Base-by-base conservation (phyloP, 2,329 filamentous ascomycete species). In the Stagonosporopsis vannaccii region DNA sequence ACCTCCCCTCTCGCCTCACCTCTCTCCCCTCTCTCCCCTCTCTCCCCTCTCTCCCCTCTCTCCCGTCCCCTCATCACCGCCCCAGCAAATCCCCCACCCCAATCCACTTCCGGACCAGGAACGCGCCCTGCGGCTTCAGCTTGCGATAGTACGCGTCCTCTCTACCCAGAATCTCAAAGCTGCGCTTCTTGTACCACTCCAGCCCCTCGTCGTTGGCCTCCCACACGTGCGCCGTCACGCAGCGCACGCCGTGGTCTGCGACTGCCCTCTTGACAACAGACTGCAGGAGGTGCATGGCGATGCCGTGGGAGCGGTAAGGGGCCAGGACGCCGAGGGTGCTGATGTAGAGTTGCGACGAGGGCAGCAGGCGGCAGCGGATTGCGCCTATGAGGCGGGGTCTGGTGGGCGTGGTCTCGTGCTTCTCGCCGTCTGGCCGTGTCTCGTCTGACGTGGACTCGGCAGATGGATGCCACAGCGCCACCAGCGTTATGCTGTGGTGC, bases 151-250 rank as follows among this genome's bases (percentile, higher is more conserved):
- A 89, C 3, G 76, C 80, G 45, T 83, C 78, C 39, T 87, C 80
- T 47, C 80, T 74, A 2, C 77, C 78, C 17, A 81, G 75, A 36
- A 83, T 78, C 58, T 77, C 76, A 58, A 89, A 89, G 0, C 83
- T 84, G 4, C 85, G 78, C 59, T 82, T 81, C 40, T 72, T 68
- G 74, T 89, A 89, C 86, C 86, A 89, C 43, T 80, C 78, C 60
- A 86, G 64, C 0, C 80, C 86, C 44, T 87, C 85, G 17, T 80
- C 77, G 52, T 88, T 88, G 20, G 80, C 82, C 62, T 86, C 85
- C 80, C 87, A 88, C 0, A 88, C 85, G 71, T 89, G 86, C 11
- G 86, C 86, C 2, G 83, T 85, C 19, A 88, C 80, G 13, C 75
- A 78, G 11, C 72, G 73, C 23, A 84, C 80, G 23, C 80, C 79